Conservation (phyloP, 2,329 filamentous ascomycete genomes). For the Penicillium sp. region DNA sequence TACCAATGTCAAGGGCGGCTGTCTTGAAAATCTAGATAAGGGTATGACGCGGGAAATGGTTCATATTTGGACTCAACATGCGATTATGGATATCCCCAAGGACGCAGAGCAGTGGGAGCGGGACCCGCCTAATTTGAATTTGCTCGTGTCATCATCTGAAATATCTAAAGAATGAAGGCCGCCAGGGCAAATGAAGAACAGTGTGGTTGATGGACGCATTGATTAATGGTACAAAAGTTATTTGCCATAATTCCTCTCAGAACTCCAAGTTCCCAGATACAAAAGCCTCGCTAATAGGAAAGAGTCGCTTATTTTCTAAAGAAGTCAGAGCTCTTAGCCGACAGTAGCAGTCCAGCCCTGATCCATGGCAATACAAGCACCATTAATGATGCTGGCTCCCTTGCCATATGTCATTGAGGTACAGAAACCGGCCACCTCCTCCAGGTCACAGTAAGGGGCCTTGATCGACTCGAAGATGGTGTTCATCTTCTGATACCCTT, state of each 20-base stretch:
- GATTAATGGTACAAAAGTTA: neutral
- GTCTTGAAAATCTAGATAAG: constrained; percentile 63
- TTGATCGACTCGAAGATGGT: constrained; percentile 14
- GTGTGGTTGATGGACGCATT: neutral
- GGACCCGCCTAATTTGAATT: constrained; percentile 40
- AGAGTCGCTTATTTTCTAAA: too few relatives aligned
- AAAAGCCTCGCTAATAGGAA: neutral
- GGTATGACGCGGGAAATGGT: constrained; percentile 56
- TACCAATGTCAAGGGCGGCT: constrained; percentile 66
- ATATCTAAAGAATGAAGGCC: neutral
- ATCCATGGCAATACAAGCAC: constrained; percentile 30
- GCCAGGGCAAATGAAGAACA: neutral
- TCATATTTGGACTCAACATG: constrained; percentile 67
- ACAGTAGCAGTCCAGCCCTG: constrained; percentile 27
- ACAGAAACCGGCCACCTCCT: constrained; percentile 30
- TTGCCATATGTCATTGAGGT: constrained; percentile 25
- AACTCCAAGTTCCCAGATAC: neutral
- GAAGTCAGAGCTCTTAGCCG: constrained; percentile 2
- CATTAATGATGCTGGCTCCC: constrained; percentile 29
- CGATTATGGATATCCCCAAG: constrained; percentile 68
- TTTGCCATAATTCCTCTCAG: neutral
- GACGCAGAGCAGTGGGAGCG: constrained; percentile 57
- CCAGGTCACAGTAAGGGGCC: constrained; percentile 20
- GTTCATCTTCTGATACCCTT: constrained; percentile 21
- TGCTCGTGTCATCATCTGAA: neutral